Conservation (phyloP, 257 asterid species). For the Euphrasia confusa region DNA sequence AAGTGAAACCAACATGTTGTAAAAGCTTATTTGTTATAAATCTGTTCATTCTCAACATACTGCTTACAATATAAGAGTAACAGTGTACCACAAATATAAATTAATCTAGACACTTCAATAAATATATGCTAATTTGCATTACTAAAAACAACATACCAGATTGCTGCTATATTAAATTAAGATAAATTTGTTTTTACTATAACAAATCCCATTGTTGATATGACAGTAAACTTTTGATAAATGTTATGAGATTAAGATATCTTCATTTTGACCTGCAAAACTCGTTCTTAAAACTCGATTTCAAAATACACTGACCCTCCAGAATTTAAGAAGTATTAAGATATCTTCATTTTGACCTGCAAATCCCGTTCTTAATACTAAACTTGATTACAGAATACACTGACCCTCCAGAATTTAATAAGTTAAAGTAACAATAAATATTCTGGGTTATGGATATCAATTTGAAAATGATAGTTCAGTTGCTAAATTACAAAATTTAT, state of each 20-base stretch:
- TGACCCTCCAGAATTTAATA: neutral
- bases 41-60: neutral
- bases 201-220: conserved; percentile 2
- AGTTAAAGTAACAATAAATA: neutral
- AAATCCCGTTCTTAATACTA: neutral
- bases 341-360: neutral
- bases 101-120: neutral
- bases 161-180: neutral
- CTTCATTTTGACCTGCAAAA: neutral
- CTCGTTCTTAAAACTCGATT: neutral
- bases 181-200: neutral
- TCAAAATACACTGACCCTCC: neutral
- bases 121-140: conserved; percentile 5
- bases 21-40: neutral
- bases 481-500: neutral
- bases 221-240: conserved; percentile 2
- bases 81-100: conserved; percentile 1
- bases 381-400: neutral
- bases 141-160: neutral
- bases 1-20: conserved; percentile 13
- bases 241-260: neutral
- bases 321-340: neutral
- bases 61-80: conserved; percentile 3
- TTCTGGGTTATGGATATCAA: neutral
- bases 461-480: neutral